These are phyloP conservation scores for Umbilicaria muhlenbergii DNA, from an alignment of 495 filamentous ascomycete genomes.

Conservation along the genomic window DNA sequence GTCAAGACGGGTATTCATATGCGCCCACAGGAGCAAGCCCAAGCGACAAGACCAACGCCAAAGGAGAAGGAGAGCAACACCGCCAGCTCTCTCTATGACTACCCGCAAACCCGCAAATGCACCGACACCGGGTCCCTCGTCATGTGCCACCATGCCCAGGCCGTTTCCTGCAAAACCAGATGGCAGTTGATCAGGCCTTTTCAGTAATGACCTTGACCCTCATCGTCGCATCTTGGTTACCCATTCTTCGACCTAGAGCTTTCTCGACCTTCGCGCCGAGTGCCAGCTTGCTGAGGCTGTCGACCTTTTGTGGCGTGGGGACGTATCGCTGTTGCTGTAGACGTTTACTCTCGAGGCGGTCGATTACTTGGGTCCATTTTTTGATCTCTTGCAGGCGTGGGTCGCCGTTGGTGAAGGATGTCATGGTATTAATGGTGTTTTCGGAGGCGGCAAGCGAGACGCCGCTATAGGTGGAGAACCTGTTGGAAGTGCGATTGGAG, in stretches of 20 bases:
- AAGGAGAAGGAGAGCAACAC: neutral
- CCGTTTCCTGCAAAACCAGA: too few relatives aligned
- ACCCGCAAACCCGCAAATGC: neutral
- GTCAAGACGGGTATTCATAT: too few relatives aligned
- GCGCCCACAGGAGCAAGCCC: too few relatives aligned
- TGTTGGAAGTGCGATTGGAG: slow-evolving; percentile 53
- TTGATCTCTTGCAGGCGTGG: slow-evolving; percentile 55
- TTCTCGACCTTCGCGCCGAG: slow-evolving; percentile 89
- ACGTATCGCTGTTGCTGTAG: slow-evolving; percentile 74
- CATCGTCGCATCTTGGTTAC: slow-evolving; percentile 72
- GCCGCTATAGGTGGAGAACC: slow-evolving; percentile 69
- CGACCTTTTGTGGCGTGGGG: slow-evolving; percentile 65
- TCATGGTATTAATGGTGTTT: slow-evolving; percentile 34
- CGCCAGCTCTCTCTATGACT: neutral
- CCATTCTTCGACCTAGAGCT: slow-evolving; percentile 80
- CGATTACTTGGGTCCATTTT: slow-evolving; percentile 65
- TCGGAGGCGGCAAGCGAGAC: slow-evolving; percentile 52
- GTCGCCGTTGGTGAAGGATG: slow-evolving; percentile 42
- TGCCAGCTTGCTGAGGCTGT: slow-evolving; percentile 76
- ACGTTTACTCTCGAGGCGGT: slow-evolving; percentile 83
- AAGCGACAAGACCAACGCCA: neutral
- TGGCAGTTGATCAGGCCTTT: slow-evolving; percentile 15
- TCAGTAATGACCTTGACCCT: slow-evolving; percentile 32
- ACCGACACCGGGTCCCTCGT: too few relatives aligned
- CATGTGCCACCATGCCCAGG: too few relatives aligned